Conservation (phyloP, 2,329 filamentous ascomycete genomes). For the Coleophoma crateriformis region DNA sequence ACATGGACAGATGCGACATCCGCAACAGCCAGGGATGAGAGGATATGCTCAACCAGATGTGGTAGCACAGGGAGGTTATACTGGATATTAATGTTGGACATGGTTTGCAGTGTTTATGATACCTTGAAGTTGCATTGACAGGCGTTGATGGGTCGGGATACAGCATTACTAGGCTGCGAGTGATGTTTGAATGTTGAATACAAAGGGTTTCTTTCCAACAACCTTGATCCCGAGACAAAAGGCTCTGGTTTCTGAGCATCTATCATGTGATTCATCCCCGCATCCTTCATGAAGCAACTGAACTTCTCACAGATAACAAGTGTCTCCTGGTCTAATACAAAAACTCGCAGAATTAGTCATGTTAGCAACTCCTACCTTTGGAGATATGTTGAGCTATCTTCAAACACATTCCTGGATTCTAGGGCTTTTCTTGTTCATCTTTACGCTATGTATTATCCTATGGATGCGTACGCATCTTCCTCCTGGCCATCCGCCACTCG, state of each 20-base stretch:
- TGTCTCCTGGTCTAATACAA: no score
- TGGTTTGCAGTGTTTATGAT: not conserved
- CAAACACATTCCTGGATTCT: no score
- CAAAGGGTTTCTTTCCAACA: not conserved
- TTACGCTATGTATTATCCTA: not conserved
- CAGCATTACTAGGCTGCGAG: not conserved
- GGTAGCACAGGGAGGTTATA: slow-evolving; percentile 17
- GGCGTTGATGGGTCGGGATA: slow-evolving; percentile 2
- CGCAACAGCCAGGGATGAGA: slow-evolving; percentile 17
- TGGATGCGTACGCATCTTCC: not conserved
- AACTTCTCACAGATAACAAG: no score
- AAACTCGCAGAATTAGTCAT: no score
- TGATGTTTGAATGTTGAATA: no score
- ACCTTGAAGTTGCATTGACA: slow-evolving; percentile 3
- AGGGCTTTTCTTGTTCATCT: no score
- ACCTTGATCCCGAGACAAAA: no score
- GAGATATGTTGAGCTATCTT: no score
- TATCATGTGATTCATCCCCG: no score
- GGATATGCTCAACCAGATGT: slow-evolving; percentile 20
- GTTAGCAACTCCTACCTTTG: no score
- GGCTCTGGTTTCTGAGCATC: no score
- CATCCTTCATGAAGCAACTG: no score
- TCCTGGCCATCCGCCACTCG: not conserved
- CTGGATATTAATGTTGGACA: slow-evolving; percentile 2
- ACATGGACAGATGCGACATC: slow-evolving; percentile 17